Percentiles rank a stretch among this genome's conserved stretches.
phyloP scores from a whole-genome alignment of 2,329 filamentous ascomycete species.

The Ophiocordyceps unilateralis region DNA sequence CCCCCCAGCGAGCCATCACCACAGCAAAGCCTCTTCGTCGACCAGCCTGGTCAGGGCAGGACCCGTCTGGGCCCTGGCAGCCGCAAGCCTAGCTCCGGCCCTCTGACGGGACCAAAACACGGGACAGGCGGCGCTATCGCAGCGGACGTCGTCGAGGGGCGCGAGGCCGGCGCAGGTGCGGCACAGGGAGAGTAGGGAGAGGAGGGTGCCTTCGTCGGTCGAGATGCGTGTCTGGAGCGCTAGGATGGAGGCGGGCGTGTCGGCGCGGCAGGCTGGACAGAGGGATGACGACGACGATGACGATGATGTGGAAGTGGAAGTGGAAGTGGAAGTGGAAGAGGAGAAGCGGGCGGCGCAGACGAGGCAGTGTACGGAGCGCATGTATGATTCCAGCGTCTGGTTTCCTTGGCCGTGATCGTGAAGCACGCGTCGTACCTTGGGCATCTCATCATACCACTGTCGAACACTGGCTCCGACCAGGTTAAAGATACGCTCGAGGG shows the following conservation, averaged over 20 bases:
- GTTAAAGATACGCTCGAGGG: slow-evolving; percentile 90
- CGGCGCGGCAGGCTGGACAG: slow-evolving; percentile 38
- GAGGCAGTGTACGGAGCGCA: slow-evolving; percentile 64
- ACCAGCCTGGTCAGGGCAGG: slow-evolving; percentile 17
- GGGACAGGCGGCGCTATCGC: slow-evolving; percentile 82
- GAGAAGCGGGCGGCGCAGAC: slow-evolving; percentile 34
- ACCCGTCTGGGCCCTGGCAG: slow-evolving; percentile 16
- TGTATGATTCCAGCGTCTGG: slow-evolving; percentile 76
- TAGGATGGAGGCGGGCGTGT: slow-evolving; percentile 43
- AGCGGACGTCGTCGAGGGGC: slow-evolving; percentile 61
- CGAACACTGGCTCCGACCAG: slow-evolving; percentile 83
- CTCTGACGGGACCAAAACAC: slow-evolving; percentile 71
- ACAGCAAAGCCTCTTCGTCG: neutral
- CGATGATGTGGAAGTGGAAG: neutral
- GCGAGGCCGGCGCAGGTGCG: slow-evolving; percentile 61
- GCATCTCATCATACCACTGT: slow-evolving; percentile 93
- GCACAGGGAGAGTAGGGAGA: slow-evolving; percentile 55
- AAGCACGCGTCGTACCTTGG: slow-evolving; percentile 59
- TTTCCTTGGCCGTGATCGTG: neutral
- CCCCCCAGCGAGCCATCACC: neutral
- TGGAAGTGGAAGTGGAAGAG: neutral
- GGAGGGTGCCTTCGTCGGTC: slow-evolving; percentile 43
- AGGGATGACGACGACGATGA: slow-evolving; percentile 17
- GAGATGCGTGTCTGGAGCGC: slow-evolving; percentile 45
- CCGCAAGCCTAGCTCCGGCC: slow-evolving; percentile 31